These are phyloP conservation scores for Apiospora pterosperma DNA, from an alignment of 2,329 filamentous ascomycete genomes.

Conservation along the genomic window DNA sequence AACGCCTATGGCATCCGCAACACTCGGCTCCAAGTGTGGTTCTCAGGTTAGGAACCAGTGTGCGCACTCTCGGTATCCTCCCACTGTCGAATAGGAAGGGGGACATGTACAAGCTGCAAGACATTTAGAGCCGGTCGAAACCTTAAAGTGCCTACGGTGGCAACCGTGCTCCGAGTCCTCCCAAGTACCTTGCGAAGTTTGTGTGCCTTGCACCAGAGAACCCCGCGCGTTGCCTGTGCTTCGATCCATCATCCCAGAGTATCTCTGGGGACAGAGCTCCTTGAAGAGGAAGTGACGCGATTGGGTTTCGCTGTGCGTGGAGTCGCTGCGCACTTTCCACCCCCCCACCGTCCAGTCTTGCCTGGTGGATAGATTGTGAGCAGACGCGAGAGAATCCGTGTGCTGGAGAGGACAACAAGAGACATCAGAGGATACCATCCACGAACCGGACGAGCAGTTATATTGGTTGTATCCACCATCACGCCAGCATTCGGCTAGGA, in stretches of 20 bases:
- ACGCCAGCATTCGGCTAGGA: neutral
- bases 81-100: neutral
- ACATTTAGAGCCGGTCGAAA: constrained; percentile 5
- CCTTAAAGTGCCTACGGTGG: constrained; percentile 5
- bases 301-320: constrained; percentile 2
- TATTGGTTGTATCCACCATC: neutral
- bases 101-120: constrained; percentile 5
- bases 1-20: constrained; percentile 6
- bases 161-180: constrained; percentile 4
- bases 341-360: neutral
- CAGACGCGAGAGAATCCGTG: neutral
- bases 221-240: constrained; percentile 1
- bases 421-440: neutral
- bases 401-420: neutral
- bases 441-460: neutral
- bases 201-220: constrained; percentile 3
- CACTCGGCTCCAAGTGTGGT: neutral
- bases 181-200: constrained; percentile 5
- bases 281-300: constrained; percentile 1
- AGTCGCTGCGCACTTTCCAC: neutral
- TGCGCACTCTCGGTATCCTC: neutral
- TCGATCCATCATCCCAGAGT: neutral
- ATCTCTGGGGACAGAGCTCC: neutral
- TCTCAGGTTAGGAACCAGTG: constrained; percentile 2
- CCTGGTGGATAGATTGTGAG: neutral